Evolutionary conservation across 345 rosid species (phyloP).

Genomic region (Boechera stricta): DNA sequence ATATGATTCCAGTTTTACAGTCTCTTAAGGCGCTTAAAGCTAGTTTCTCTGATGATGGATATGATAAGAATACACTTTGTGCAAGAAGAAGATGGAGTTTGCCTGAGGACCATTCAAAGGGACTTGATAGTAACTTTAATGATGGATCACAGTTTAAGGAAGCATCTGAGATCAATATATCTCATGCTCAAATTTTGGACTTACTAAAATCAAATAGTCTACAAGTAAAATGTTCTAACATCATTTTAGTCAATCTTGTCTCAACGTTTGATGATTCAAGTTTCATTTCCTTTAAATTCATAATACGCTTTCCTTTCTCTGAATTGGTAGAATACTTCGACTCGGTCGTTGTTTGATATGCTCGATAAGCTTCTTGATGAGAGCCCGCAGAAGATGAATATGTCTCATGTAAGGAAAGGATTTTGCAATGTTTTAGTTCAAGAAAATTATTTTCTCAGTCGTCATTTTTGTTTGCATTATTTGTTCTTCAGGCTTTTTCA

Average conservation of each 20-base stretch:
- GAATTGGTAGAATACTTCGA: constrained; percentile 64
- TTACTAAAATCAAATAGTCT: constrained; percentile 55
- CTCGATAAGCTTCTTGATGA: constrained; percentile 66
- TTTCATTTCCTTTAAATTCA: constrained; percentile 27
- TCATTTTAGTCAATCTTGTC: not conserved
- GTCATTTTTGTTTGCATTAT: not conserved
- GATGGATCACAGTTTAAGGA: constrained; percentile 50
- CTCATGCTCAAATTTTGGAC: constrained; percentile 59
- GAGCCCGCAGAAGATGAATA: constrained; percentile 57
- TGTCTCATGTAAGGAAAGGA: constrained; percentile 63
- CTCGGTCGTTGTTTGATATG: constrained; percentile 62
- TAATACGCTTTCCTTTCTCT: constrained; percentile 26
- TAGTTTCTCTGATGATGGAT: constrained; percentile 40
- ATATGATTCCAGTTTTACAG: constrained; percentile 67
- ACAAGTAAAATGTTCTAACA: constrained; percentile 29
- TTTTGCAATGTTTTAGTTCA: constrained; percentile 5
- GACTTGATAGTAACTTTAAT: constrained; percentile 29
- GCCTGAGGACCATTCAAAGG: constrained; percentile 39
- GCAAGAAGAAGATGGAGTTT: constrained; percentile 59
- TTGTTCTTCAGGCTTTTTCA: constrained; percentile 52
- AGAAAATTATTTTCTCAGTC: not conserved
- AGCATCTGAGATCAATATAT: constrained; percentile 53
- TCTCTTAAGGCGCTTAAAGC: constrained; percentile 67
- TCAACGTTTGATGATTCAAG: constrained; percentile 2
- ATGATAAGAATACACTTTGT: constrained; percentile 38